Base-by-base conservation (phyloP, 139 green algal genomes). In the Micractinium sp. region DNA sequence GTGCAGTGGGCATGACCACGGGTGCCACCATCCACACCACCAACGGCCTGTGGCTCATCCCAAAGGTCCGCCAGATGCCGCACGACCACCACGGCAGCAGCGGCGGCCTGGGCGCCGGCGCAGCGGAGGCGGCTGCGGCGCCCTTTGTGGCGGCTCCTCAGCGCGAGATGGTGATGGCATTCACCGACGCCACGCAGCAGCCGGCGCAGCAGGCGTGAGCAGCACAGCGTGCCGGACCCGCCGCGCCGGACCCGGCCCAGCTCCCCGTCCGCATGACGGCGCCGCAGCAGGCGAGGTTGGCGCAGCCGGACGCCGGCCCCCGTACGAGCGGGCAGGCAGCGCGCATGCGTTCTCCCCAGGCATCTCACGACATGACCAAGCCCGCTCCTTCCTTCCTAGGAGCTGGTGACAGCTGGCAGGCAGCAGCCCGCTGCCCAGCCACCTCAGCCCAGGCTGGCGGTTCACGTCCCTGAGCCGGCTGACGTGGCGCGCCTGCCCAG, bases 21-120 rank as follows among this genome's bases (percentile, higher is more conserved):
- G 96, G 96, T 19, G 96, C 96, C 38, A 98, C 96, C 81, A 98
- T 98, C 88, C 96, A 98, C 94, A 98, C 96, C 71, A 96, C 92
- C 75, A 90, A 93, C 71, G 96, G 96, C 23, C 92, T 98, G 33
- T 90, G 92, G 77, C 93, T 98, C 90, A 77, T 53, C 2, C 66
- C 95, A 2, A 91, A 77, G 41, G 82, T 84, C 12, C 85, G 85
- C 9, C 41, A 82, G 20, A 63, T 78, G 82, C 82, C 35, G 20
- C 9, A 73, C 22, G 35, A 77, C 36, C 13, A 82, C 38, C 38
- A 61, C 19, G 35, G 47, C 80, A 41, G 80, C 56, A 33, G 81
- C 53, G 56, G 77, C 38, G 39, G 77, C 77, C 2, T 27, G 19
- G 39, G 22, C 76, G 76, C 22, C 9, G 77, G 15, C 22, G 77